Evolutionary conservation across 2,329 filamentous ascomycete genomes (phyloP), one percentile per base, ranked within the genome.

Genomic region (Penicillium verrucosum): DNA sequence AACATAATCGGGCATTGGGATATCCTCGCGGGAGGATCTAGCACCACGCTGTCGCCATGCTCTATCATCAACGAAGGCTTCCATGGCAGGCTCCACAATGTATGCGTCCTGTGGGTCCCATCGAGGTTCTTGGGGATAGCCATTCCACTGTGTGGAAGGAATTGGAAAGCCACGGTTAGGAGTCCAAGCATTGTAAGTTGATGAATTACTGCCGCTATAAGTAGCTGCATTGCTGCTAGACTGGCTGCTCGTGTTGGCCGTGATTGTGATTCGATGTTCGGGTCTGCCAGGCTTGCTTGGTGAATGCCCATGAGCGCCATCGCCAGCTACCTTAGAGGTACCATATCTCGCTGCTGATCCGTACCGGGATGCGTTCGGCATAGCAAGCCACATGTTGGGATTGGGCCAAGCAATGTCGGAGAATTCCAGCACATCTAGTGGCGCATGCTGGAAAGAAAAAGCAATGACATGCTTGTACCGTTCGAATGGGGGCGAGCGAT

Each of bases 381-480:
- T 61, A 34, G 73, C 71, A 37, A 79, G 80, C 86, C 85, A 90
- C 86, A 91, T 89, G 16, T 77, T 74, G 21, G 82, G 76, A 68
- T 89, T 92, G 8, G 90, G 90, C 89, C 90, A 95, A 2, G 90
- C 89, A 66, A 95, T 91, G 4, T 82, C 82, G 2, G 85, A 86
- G 58, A 78, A 80, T 72, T 94, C 89, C 30, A 95, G 81, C 25
- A 92, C 78, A 41, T 89, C 90, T 90, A 89, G 75, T 1, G 91
- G 90, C 34, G 89, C 91, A 77, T 94, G 89, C 68, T 94, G 89
- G 66, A 95, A 96, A 1, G 90, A 87, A 72, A 96, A 94, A 14
- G 83, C 83, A 25, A 92, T 83, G 43, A 91, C 74, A 65, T 92
- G 90, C 68, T 87, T 89, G 60, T 89, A 77, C 40, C 85, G 79